A percentile compares a stretch with the other conserved stretches of the same genome.
These are phyloP conservation scores for Dentipellis sp. DNA, from an alignment of 768 basidiomycete species.

Conservation along the genomic window DNA sequence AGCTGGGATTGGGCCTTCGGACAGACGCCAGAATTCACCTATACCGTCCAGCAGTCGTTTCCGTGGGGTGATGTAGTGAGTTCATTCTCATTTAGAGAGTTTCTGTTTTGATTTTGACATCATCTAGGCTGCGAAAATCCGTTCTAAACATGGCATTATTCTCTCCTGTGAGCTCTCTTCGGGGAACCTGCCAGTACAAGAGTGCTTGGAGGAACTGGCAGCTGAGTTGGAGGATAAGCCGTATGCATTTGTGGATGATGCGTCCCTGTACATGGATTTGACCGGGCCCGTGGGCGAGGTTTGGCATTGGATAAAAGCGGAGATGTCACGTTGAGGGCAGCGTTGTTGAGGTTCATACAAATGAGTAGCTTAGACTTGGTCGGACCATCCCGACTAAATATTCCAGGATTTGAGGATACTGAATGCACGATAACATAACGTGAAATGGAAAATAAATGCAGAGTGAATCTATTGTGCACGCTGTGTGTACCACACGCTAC, in stretches of 20 bases:
- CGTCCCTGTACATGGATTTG: constrained; percentile 1
- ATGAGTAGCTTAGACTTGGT: background rate
- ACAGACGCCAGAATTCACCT: constrained; percentile 89
- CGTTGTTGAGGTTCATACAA: background rate
- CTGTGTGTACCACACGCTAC: constrained; percentile 60
- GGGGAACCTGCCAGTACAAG: constrained; percentile 7
- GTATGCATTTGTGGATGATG: constrained; percentile 30
- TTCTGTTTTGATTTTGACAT: constrained; percentile 2
- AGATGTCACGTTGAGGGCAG: constrained; percentile 20
- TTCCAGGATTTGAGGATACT: background rate
- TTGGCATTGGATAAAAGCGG: constrained; percentile 22
- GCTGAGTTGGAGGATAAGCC: constrained; percentile 23
- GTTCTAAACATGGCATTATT: constrained; percentile 60
- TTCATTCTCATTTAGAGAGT: constrained; percentile 2
- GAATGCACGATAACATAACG: background rate
- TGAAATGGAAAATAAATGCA: background rate
- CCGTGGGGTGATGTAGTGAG: constrained; percentile 33
- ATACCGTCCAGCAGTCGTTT: constrained; percentile 33
- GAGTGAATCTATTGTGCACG: constrained; percentile 12
- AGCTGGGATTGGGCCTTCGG: constrained; percentile 93
- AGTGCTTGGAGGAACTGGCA: constrained; percentile 19
- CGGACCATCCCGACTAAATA: background rate
- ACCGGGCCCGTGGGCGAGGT: constrained; percentile 15
- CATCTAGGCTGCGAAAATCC: constrained; percentile 35
- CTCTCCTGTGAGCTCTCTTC: constrained; percentile 29